Conservation (phyloP, 345 rosid genomes). For the Syzygium aqueum region DNA sequence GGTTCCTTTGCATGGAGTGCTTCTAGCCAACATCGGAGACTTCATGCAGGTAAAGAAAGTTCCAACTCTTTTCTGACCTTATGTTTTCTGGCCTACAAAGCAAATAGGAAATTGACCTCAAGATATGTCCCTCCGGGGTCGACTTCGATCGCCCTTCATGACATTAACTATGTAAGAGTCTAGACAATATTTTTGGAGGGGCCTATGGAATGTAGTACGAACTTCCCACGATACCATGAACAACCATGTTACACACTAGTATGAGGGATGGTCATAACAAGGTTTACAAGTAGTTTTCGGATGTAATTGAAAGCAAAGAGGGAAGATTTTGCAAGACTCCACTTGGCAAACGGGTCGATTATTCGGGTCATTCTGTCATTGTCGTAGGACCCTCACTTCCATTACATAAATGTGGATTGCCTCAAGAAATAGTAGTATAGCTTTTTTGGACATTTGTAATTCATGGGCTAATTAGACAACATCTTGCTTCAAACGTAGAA, state of each 20-base stretch:
- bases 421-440: too few species aligned
- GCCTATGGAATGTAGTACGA: not conserved
- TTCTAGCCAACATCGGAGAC: conserved; percentile 40
- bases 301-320: too few species aligned
- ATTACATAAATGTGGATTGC: too few species aligned
- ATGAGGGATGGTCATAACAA: too few species aligned
- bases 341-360: too few species aligned
- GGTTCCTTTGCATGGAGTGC: conserved; percentile 21
- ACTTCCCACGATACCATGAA: not conserved
- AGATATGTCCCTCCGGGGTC: not conserved
- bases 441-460: too few species aligned
- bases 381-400: too few species aligned
- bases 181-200: not conserved
- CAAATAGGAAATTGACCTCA: not conserved
- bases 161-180: not conserved
- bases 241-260: not conserved
- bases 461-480: too few species aligned
- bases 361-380: too few species aligned
- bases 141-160: not conserved
- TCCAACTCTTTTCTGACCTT: conserved; percentile 18
- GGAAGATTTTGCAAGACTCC: too few species aligned
- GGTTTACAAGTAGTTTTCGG: too few species aligned
- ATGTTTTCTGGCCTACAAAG: not conserved
- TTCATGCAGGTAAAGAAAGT: conserved; percentile 31
- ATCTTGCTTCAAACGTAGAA: too few species aligned